phyloP scores from a whole-genome alignment of 2,329 filamentous ascomycete genomes.

The Celoporthe dispersa region DNA sequence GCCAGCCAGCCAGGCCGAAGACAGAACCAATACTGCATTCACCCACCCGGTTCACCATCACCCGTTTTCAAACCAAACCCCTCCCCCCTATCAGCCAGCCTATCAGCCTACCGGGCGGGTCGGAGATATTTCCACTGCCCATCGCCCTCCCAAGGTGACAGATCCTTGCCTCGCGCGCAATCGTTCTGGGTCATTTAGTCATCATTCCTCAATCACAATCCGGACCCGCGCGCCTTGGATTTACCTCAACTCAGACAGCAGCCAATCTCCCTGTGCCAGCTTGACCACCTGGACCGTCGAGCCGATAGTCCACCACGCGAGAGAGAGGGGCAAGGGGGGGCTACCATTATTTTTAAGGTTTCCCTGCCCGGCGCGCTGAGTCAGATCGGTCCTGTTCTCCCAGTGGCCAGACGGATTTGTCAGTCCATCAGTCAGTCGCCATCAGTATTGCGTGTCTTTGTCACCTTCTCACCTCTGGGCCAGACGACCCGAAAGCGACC shows the following conservation, averaged over 20 bases:
- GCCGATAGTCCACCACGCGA: conserved; percentile 4
- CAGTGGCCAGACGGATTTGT: conserved; percentile 14
- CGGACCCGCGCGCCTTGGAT: conserved; percentile 8
- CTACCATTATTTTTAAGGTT: background rate
- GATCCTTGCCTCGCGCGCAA: conserved; percentile 3
- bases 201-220: conserved; percentile 9
- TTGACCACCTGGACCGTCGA: conserved; percentile 2
- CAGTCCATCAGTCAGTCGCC: background rate
- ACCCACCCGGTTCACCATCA: background rate
- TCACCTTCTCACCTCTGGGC: background rate
- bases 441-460: background rate
- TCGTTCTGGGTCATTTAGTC: conserved; percentile 22
- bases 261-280: background rate
- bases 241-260: background rate
- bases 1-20: no score
- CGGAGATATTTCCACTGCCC: conserved; percentile 20
- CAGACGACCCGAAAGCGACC: background rate
- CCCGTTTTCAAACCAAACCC: background rate
- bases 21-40: background rate
- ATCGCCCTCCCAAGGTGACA: background rate
- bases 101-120: conserved; percentile 2
- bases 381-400: conserved; percentile 21
- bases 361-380: conserved; percentile 24
- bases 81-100: background rate
- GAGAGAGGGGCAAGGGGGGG: background rate